Percentiles rank a stretch among this genome's conserved stretches.
Conservation (phyloP, 306 rosid genomes). For the Dalbergia cultrata region DNA sequence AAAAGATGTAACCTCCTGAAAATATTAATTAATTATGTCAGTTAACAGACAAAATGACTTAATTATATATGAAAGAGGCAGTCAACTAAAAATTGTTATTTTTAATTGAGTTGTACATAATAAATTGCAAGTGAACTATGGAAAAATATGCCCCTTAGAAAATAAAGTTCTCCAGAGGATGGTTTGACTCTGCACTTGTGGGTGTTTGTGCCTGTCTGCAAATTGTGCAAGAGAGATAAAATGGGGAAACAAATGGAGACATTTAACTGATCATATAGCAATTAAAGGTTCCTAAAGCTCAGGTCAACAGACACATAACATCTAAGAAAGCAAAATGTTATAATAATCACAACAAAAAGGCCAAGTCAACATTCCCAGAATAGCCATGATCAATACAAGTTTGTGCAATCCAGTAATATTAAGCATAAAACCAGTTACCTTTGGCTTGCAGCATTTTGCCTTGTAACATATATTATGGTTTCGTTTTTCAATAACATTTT, state of each 20-base stretch:
- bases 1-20: constrained; percentile 7
- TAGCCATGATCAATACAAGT: constrained; percentile 25
- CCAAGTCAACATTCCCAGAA: constrained; percentile 14
- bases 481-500: constrained; percentile 75
- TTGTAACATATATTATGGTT: constrained; percentile 65
- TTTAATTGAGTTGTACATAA: constrained; percentile 11
- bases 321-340: constrained; percentile 25
- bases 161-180: neutral
- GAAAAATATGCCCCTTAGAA: constrained; percentile 15
- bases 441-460: constrained; percentile 87
- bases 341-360: constrained; percentile 18
- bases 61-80: constrained; percentile 6
- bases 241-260: neutral
- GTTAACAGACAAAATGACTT: constrained; percentile 26
- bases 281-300: constrained; percentile 21
- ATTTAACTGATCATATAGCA: constrained; percentile 33
- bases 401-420: constrained; percentile 11
- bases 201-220: neutral
- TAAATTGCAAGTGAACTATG: constrained; percentile 9
- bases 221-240: constrained; percentile 16
- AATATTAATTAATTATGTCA: constrained; percentile 12
- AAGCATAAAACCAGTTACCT: constrained; percentile 60
- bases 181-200: constrained; percentile 33
- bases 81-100: constrained; percentile 7
- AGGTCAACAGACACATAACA: constrained; percentile 18